phyloP scores from a whole-genome alignment of 73 alveolate species.

The Tetrahymena elliotti region DNA sequence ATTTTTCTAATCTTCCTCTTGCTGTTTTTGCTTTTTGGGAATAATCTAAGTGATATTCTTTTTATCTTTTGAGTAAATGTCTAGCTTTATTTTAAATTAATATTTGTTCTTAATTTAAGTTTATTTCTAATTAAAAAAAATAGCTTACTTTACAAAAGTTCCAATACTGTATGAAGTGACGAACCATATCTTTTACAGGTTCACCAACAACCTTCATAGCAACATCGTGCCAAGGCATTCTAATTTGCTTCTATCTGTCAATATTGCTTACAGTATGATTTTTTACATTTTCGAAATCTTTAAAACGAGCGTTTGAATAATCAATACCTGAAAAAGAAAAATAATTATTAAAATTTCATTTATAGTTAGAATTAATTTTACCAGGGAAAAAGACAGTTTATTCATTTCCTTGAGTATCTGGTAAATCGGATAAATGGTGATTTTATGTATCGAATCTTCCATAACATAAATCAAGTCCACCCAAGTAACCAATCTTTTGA shows the following conservation, averaged over 20 bases:
- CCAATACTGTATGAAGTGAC: slow-evolving; percentile 95
- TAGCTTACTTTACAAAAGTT: slow-evolving; percentile 35
- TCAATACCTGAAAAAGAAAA: slow-evolving; percentile 64
- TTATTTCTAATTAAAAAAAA: slow-evolving; percentile 19
- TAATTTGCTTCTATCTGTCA: slow-evolving; percentile 52
- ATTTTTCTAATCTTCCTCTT: neutral
- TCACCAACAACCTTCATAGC: slow-evolving; percentile 76
- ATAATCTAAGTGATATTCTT: neutral
- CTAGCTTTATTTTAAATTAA: neutral
- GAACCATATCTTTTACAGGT: slow-evolving; percentile 79
- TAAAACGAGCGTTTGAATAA: slow-evolving; percentile 75
- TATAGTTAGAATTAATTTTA: neutral
- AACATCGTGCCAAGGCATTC: slow-evolving; percentile 97
- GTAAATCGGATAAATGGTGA: slow-evolving; percentile 71
- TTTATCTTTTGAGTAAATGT: slow-evolving; percentile 13
- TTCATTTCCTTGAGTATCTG: slow-evolving; percentile 42
- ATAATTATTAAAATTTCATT: slow-evolving; percentile 5
- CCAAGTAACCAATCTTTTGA: slow-evolving; percentile 77
- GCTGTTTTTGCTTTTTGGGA: neutral
- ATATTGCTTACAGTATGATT: slow-evolving; percentile 52
- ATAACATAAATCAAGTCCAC: slow-evolving; percentile 91
- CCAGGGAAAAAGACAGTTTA: neutral
- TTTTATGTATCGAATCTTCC: slow-evolving; percentile 85
- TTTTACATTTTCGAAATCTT: slow-evolving; percentile 69
- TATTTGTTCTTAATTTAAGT: slow-evolving; percentile 59